Evolutionary conservation across 2,329 filamentous ascomycete species (phyloP).

Genomic region (Exserohilum turcica): DNA sequence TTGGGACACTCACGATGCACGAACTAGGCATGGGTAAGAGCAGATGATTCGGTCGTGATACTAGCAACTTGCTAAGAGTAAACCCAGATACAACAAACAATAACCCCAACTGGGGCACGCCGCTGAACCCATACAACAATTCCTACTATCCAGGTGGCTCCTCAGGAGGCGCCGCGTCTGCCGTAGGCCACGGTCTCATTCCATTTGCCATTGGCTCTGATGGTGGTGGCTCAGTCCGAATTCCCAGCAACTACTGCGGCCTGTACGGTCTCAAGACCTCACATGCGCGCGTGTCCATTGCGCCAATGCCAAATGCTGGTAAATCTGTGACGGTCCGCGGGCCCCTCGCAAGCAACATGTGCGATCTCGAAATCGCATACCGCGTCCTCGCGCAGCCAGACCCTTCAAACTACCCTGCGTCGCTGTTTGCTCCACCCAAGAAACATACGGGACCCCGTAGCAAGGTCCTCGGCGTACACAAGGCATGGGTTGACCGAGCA

Average conservation of each 20-base stretch:
- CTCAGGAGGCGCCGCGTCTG: conserved; percentile 76
- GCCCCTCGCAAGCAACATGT: conserved; percentile 75
- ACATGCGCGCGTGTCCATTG: conserved; percentile 68
- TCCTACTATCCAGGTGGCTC: conserved; percentile 81
- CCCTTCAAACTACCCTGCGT: conserved; percentile 63
- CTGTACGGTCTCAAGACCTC: conserved; percentile 81
- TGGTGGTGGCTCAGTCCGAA: conserved; percentile 75
- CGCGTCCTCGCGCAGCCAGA: conserved; percentile 77
- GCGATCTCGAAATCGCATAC: conserved; percentile 83
- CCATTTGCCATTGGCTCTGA: conserved; percentile 75
- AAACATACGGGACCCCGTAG: conserved; percentile 51
- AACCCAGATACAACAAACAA: conserved; percentile 75
- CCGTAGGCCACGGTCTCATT: conserved; percentile 70
- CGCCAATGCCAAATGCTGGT: conserved; percentile 64
- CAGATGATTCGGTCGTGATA: not conserved
- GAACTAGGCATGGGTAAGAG: conserved; percentile 71
- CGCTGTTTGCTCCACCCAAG: conserved; percentile 63
- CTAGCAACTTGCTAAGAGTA: not conserved
- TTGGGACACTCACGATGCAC: conserved; percentile 81
- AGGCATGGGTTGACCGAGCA: conserved; percentile 71
- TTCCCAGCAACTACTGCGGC: conserved; percentile 77
- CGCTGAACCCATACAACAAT: conserved; percentile 76
- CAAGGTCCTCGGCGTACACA: conserved; percentile 73
- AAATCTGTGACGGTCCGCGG: conserved; percentile 71
- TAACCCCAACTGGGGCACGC: conserved; percentile 75